Percentiles rank a stretch among this genome's conserved stretches.
These are phyloP conservation scores for Raffaelea deltoideospora DNA, from an alignment of 2,329 filamentous ascomycete genomes.

Conservation along the genomic window DNA sequence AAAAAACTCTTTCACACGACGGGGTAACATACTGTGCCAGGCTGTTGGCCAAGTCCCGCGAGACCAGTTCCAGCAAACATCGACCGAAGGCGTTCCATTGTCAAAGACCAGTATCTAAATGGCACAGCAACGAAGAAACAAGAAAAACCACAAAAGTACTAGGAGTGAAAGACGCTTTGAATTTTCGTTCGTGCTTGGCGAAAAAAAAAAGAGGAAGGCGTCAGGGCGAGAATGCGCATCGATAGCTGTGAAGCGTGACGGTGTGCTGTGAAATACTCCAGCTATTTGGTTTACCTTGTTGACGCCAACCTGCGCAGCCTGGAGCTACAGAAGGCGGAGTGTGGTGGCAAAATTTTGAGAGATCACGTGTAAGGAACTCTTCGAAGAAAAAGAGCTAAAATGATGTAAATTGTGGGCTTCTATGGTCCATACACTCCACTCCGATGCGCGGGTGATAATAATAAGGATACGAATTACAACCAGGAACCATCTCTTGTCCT, in stretches of 20 bases:
- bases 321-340: conserved; percentile 10
- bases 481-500: neutral
- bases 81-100: conserved; percentile 83
- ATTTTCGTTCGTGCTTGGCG: no score
- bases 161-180: no score
- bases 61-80: conserved; percentile 69
- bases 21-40: conserved; percentile 48
- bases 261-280: no score
- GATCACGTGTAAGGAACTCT: neutral
- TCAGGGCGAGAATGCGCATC: no score
- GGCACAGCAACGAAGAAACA: no score
- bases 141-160: neutral
- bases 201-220: no score
- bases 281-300: no score
- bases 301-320: conserved; percentile 19
- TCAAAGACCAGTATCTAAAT: no score
- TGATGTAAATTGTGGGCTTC: no score
- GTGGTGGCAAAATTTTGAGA: conserved; percentile 7
- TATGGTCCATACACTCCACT: no score
- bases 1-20: conserved; percentile 2
- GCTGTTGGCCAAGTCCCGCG: conserved; percentile 43
- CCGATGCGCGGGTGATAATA: neutral
- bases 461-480: neutral
- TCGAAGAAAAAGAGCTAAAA: neutral
- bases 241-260: no score